phyloP scores from a whole-genome alignment of 2,329 filamentous ascomycete species.

The Diaporthe vexans region DNA sequence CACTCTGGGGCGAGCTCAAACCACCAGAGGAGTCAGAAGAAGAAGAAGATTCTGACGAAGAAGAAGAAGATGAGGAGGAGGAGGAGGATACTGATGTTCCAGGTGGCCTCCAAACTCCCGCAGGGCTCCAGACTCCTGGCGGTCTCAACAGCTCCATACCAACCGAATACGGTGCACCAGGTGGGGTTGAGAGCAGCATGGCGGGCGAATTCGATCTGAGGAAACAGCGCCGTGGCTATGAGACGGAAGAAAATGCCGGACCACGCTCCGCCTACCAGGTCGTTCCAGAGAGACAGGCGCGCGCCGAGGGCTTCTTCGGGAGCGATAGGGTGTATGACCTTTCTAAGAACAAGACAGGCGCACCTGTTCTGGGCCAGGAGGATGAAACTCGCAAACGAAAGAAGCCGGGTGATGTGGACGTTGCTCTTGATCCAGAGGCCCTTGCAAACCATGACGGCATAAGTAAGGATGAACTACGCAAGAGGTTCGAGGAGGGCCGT shows the following conservation, averaged over 20 bases:
- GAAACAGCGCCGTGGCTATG: slow-evolving; percentile 86
- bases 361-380: slow-evolving; percentile 85
- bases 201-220: slow-evolving; percentile 91
- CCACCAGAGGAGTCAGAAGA: slow-evolving; percentile 81
- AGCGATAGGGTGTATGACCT: slow-evolving; percentile 95
- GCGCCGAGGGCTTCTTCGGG: slow-evolving; percentile 94
- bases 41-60: slow-evolving; percentile 72
- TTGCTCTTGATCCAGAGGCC: slow-evolving; percentile 89
- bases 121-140: slow-evolving; percentile 83
- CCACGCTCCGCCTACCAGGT: slow-evolving; percentile 90
- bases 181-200: slow-evolving; percentile 79
- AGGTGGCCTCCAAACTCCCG: slow-evolving; percentile 79
- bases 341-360: slow-evolving; percentile 63
- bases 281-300: slow-evolving; percentile 87
- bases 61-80: slow-evolving; percentile 79
- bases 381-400: slow-evolving; percentile 87
- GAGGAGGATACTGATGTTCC: slow-evolving; percentile 74
- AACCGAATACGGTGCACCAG: slow-evolving; percentile 78
- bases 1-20: slow-evolving; percentile 93
- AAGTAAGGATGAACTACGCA: slow-evolving; percentile 85
- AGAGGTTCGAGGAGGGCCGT: slow-evolving; percentile 82
- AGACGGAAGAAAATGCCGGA: slow-evolving; percentile 83
- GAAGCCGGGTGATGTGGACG: slow-evolving; percentile 95
- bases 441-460: slow-evolving; percentile 82
- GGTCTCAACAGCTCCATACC: slow-evolving; percentile 85